Conservation (phyloP, 1,284 basidiomycete species). For the Tylopilus sp. region DNA sequence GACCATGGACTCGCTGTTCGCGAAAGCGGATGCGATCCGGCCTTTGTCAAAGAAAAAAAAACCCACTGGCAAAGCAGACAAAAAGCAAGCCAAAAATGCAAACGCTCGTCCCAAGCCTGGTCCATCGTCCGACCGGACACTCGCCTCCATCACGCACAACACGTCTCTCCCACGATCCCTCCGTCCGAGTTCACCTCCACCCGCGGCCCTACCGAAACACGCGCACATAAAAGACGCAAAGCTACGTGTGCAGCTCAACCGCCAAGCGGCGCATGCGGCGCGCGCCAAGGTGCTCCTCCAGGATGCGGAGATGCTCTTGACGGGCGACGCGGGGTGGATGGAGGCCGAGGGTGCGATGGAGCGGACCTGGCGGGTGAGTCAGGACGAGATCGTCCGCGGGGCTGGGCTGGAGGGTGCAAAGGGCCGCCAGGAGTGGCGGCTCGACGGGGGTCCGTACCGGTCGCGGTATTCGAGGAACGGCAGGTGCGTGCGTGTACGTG, state of each 20-base stretch:
- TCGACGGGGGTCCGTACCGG: constrained; percentile 87
- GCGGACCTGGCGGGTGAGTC: constrained; percentile 83
- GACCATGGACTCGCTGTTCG: constrained; percentile 67
- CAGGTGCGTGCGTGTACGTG: constrained; percentile 48
- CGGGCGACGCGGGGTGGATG: constrained; percentile 66
- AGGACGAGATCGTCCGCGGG: constrained; percentile 69
- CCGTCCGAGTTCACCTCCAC: constrained; percentile 40
- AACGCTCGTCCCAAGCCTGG: constrained; percentile 11
- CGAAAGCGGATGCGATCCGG: constrained; percentile 61
- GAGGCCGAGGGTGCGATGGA: constrained; percentile 78
- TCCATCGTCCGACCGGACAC: constrained; percentile 46
- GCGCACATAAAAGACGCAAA: constrained; percentile 72
- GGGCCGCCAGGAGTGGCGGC: constrained; percentile 75
- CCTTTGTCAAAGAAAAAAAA: constrained; percentile 45
- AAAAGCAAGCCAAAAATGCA: constrained; percentile 21
- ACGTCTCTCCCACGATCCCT: constrained; percentile 62
- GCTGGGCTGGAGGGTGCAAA: constrained; percentile 73
- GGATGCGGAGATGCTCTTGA: constrained; percentile 63
- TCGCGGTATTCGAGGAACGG: constrained; percentile 89
- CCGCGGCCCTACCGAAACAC: constrained; percentile 46
- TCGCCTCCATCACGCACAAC: constrained; percentile 55
- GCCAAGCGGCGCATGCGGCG: constrained; percentile 55
- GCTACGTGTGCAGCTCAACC: constrained; percentile 63
- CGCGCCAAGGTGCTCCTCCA: constrained; percentile 55
- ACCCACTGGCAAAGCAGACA: constrained; percentile 5